Conservation (phyloP, 2,329 filamentous ascomycete genomes). For the Phialemoniopsis sp. region DNA sequence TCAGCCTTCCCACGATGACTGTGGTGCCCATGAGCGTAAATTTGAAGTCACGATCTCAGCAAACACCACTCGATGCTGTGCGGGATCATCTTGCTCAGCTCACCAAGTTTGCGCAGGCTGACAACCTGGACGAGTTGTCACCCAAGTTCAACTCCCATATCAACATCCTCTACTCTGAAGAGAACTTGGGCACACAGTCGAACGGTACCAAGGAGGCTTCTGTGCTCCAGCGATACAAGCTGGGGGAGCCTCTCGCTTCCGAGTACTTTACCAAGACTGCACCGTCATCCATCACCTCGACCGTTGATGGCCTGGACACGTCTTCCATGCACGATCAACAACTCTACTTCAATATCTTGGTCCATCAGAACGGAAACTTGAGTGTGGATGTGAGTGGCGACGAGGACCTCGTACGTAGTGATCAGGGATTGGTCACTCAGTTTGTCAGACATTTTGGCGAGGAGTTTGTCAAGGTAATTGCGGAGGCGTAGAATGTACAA, state of each 20-base stretch:
- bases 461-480: no score
- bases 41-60: not conserved
- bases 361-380: slow-evolving; percentile 4
- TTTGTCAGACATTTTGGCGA: no score
- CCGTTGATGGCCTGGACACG: slow-evolving; percentile 5
- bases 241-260: slow-evolving; percentile 9
- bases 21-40: slow-evolving; percentile 2
- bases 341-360: slow-evolving; percentile 10
- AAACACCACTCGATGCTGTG: slow-evolving; percentile 1
- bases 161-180: slow-evolving; percentile 9
- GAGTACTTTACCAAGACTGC: slow-evolving; percentile 9
- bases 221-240: slow-evolving; percentile 6
- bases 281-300: not conserved
- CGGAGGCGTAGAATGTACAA: no score
- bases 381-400: slow-evolving; percentile 8
- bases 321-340: slow-evolving; percentile 4
- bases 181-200: not conserved
- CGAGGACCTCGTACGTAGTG: slow-evolving; percentile 2
- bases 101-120: slow-evolving; percentile 10
- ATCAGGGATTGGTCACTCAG: no score
- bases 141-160: slow-evolving; percentile 9
- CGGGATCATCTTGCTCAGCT: slow-evolving; percentile 9
- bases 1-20: slow-evolving; percentile 2
- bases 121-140: slow-evolving; percentile 4
- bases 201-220: no score